Conservation (phyloP, 805 yeast species). For the Brettanomyces sp. region DNA sequence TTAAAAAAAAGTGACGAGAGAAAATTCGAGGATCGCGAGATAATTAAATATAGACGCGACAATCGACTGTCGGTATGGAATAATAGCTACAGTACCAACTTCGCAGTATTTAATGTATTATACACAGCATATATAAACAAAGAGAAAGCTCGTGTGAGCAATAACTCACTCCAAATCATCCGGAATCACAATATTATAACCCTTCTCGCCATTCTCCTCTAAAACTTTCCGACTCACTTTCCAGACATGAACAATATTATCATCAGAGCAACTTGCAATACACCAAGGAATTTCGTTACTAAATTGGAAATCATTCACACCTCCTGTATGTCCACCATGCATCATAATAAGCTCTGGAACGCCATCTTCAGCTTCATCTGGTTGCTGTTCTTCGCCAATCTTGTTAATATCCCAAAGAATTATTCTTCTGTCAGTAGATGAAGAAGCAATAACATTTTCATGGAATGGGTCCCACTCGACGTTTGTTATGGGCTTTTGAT, state of each 20-base stretch:
- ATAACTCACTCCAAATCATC: not conserved
- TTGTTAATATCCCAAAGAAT: slow-evolving; percentile 73
- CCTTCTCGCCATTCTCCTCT: slow-evolving; percentile 11
- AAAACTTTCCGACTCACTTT: slow-evolving; percentile 29
- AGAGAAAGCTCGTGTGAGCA: too few species aligned
- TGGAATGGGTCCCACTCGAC: slow-evolving; percentile 70
- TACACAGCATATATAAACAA: too few species aligned
- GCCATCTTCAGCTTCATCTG: slow-evolving; percentile 87
- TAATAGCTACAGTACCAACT: too few species aligned
- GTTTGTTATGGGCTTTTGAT: slow-evolving; percentile 60
- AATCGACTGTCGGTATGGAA: too few species aligned
- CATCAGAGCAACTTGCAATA: slow-evolving; percentile 54
- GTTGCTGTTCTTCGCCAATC: slow-evolving; percentile 78
- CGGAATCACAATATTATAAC: slow-evolving; percentile 6
- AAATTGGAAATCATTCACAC: slow-evolving; percentile 65
- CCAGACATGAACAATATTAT: slow-evolving; percentile 54
- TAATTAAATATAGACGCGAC: too few species aligned
- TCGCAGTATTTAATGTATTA: too few species aligned
- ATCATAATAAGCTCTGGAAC: slow-evolving; percentile 82
- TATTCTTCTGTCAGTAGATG: slow-evolving; percentile 68
- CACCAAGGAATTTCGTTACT: slow-evolving; percentile 71
- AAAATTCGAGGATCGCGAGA: too few species aligned
- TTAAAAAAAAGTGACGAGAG: too few species aligned
- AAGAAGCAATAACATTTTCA: slow-evolving; percentile 72
- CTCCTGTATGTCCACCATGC: slow-evolving; percentile 86